Evolutionary conservation across 345 rosid species (phyloP), one percentile per base, ranked within the genome.

Genomic region (Dimocarpus longan): DNA sequence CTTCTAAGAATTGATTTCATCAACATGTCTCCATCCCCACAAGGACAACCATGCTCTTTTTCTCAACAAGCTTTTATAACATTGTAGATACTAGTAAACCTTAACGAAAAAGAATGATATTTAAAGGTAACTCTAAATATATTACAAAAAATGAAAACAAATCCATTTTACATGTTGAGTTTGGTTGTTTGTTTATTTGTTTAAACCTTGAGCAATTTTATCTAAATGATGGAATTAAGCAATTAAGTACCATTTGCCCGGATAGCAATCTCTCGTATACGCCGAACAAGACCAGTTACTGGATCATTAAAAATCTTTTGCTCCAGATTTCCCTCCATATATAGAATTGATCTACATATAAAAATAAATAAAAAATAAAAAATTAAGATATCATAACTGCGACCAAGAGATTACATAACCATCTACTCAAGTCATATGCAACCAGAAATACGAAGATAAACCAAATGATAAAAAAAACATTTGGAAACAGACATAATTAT

Each of bases 251-350:
- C 97, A 68, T 91, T 88, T 85, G 84, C 88, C 77, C 95, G 95
- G 79, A 96, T 77, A 5, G 97, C 92, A 54, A 96, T 66, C 84
- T 96, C 98, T 84, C 99, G 86, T 72, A 91, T 59, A 6, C 93
- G 95, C 40, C 94, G 93, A 69, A 91, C 92, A 68, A 91, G 78
- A 80, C 97, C 97, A 76, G 92, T 88, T 39, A 90, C 68, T 3
- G 94, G 97, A 87, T 96, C 95, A 48, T 82, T 77, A 80, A 93
- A 94, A 66, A 94, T 78, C 81, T 93, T 93, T 5, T 92, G 89
- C 97, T 94, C 98, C 59, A 96, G 84, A 85, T 90, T 91, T 43
- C 98, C 99, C 86, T 96, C 99, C 85, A 93, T 50, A 81, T 94
- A 96, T 15, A 96, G 19, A 79, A 78, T 84, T 5, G 89, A 78